Evolutionary conservation across 306 rosid species (phyloP).

Genomic region (Cotoneaster glaucophyllus): DNA sequence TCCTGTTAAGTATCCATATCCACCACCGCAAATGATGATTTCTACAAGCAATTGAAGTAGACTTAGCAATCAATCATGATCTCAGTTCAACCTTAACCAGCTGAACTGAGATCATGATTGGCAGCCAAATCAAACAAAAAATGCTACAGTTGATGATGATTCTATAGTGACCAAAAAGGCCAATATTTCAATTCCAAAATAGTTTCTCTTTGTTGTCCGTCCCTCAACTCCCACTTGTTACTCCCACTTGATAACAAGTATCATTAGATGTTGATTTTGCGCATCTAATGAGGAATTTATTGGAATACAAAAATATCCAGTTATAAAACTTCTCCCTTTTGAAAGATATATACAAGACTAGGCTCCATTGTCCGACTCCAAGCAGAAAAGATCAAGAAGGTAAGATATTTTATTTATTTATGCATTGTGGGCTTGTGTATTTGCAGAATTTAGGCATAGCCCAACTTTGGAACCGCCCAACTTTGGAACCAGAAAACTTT

Average conservation of each 20-base stretch:
- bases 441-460: neutral
- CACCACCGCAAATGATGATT: too few relatives aligned
- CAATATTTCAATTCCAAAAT: neutral
- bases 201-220: neutral
- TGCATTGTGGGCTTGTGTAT: neutral
- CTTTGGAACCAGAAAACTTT: neutral
- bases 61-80: too few relatives aligned
- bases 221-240: neutral
- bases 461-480: neutral
- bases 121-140: too few relatives aligned
- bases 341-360: too few relatives aligned
- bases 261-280: neutral
- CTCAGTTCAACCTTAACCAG: too few relatives aligned
- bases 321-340: too few relatives aligned
- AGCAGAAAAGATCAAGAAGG: neutral
- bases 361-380: neutral
- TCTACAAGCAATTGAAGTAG: too few relatives aligned
- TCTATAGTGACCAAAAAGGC: neutral
- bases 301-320: neutral
- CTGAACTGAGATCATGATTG: too few relatives aligned
- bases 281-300: neutral
- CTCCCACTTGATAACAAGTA: neutral
- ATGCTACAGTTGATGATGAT: too few relatives aligned
- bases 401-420: neutral
- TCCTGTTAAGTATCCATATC: too few relatives aligned